Evolutionary conservation across 441 rosid species (phyloP).

Genomic region (Biscutella laevigata): DNA sequence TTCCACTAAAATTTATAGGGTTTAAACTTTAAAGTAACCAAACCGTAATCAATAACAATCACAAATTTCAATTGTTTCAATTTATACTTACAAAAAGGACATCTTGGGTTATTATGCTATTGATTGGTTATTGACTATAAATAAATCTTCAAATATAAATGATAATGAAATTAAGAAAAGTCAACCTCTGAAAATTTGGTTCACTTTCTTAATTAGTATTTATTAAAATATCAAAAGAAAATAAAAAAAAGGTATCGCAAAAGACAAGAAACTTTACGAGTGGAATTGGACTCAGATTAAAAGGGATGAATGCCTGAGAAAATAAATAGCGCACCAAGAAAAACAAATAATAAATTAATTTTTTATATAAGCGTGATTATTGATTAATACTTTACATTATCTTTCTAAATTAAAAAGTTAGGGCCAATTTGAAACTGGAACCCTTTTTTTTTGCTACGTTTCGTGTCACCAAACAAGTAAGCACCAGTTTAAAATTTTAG

Average conservation of each 20-base stretch:
- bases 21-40: background rate
- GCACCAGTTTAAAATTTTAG: conserved; percentile 3
- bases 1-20: background rate
- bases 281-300: conserved; percentile 31
- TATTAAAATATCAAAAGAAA: conserved; percentile 12
- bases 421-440: conserved; percentile 19
- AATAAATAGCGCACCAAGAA: conserved; percentile 29
- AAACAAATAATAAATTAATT: conserved; percentile 17
- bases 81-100: background rate
- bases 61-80: background rate
- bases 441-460: conserved; percentile 10
- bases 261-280: conserved; percentile 34
- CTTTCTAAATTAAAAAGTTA: conserved; percentile 20
- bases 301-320: conserved; percentile 20
- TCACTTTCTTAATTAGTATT: conserved; percentile 6
- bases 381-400: conserved; percentile 23
- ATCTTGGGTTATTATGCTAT: conserved; percentile 9
- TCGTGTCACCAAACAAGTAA: conserved; percentile 28
- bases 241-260: conserved; percentile 13
- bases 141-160: conserved; percentile 24
- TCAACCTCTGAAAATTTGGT: conserved; percentile 26
- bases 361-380: conserved; percentile 28
- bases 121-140: conserved; percentile 26
- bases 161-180: conserved; percentile 22
- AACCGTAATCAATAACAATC: background rate